Evolutionary conservation across 805 yeast species (phyloP), one percentile per base, ranked within the genome.

Genomic region (Metschnikowia corniflorae): DNA sequence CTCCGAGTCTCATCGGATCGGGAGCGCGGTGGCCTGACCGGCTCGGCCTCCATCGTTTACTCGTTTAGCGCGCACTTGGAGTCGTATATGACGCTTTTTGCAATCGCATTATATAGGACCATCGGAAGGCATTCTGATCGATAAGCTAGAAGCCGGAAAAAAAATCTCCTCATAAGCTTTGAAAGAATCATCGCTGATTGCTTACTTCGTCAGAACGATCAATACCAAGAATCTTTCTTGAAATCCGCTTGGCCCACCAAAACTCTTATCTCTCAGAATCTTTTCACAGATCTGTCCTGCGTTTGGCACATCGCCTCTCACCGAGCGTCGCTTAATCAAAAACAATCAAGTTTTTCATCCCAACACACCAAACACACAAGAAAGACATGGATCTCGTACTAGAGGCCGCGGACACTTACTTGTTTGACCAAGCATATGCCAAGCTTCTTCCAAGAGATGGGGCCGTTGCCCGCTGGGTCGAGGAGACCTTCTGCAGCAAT

Each of bases 381-480:
- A 12, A 3, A 9, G 26, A 13, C 26, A 91, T 93, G 98, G 98
- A 93, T 82, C 68, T 93, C 54, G 88, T 87, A 16, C 73, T 93
- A 35, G 98, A 93, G 61, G 67, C 78, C 16, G 63, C 70, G 30
- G 98, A 93, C 63, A 71, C 85, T 31, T 85, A 65, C 50, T 52
- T 78, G 19, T 75, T 91, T 33, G 98, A 93, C 65, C 71, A 68
- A 57, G 65, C 77, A 13, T 91, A 88, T 52, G 85, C 97, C 20
- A 64, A 64, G 26, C 43, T 77, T 2, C 65, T 86, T 31, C 96
- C 96, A 12, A 67, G 71, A 7, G 62, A 77, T 7, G 58, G 80
- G 29, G 62, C 69, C 13, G 54, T 54, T 17, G 55, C 70, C 58
- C 40, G 50, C 36, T 49, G 40, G 37, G 39, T 55, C 26, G 37